Evolutionary conservation across 2,329 filamentous ascomycete species (phyloP), one percentile per base, ranked within the genome.

Genomic region (Ambrosiella xylebori): DNA sequence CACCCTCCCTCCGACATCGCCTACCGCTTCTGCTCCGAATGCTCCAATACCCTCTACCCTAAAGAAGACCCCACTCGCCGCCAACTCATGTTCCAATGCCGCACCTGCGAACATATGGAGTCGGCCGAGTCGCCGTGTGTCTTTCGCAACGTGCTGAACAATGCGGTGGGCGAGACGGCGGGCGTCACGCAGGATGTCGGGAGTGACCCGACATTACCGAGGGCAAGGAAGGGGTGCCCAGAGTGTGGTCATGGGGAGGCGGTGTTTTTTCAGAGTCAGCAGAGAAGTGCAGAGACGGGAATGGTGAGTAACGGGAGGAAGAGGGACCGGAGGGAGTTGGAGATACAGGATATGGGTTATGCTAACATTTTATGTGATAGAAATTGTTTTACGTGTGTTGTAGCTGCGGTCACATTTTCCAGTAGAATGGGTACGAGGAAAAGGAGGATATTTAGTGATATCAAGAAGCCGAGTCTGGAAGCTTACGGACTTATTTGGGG

Each of bases 211-310:
- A 98, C 94, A 82, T 86, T 97, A 70, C 93, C 93, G 63, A 85
- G 90, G 66, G 84, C 88, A 65, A 87, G 88, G 69, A 88, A 86
- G 72, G 78, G 79, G 61, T 98, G 93, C 73, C 88, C 89, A 56
- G 79, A 76, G 64, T 98, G 94, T 76, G 78, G 80, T 64, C 86
- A 93, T 70, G 81, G 82, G 65, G 90, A 97, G 73, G 89, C 90
- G 51, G 94, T 98, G 61, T 98, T 95, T 74, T 98, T 98, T 76
- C 93, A 98, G 74, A 96, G 90, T 62, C 93, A 98, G 70, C 90
- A 97, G 75, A 86, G 93, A 71, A 95, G 86, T 64, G 88, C 88
- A 54, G 90, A 97, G 71, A 98, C 93, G 50, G 93, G 93, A 74
- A 98, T 98, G 93, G 93, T 97, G 72, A 77, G 86, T 66, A 27